Percentiles rank a stretch among this genome's conserved stretches.
phyloP scores from a whole-genome alignment of 805 yeast genomes.

The Ogataea neopini region DNA sequence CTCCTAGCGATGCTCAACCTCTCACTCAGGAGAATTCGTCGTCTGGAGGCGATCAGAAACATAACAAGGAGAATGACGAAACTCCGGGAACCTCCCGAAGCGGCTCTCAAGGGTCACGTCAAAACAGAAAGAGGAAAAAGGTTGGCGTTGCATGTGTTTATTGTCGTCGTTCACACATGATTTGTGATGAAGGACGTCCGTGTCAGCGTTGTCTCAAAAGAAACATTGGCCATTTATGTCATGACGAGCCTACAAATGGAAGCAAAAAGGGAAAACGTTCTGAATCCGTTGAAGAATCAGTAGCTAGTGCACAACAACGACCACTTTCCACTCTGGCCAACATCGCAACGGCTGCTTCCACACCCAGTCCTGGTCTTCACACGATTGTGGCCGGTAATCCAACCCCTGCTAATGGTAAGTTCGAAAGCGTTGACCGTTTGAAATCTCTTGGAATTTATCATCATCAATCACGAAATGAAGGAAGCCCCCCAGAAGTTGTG shows the following conservation, averaged over 20 bases:
- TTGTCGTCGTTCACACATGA: slow-evolving; percentile 92
- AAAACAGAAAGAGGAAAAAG: slow-evolving; percentile 42
- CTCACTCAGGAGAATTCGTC: background rate
- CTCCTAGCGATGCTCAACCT: background rate
- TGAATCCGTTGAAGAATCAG: slow-evolving; percentile 2
- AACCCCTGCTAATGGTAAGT: background rate
- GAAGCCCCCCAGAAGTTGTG: background rate
- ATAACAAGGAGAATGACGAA: slow-evolving; percentile 1
- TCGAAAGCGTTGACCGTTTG: slow-evolving; percentile 14
- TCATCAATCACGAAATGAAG: slow-evolving; percentile 11
- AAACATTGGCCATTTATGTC: slow-evolving; percentile 85
- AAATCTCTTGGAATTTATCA: slow-evolving; percentile 19
- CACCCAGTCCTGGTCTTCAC: slow-evolving; percentile 14
- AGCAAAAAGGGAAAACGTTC: slow-evolving; percentile 21
- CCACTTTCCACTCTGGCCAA: background rate
- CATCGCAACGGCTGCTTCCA: slow-evolving; percentile 3
- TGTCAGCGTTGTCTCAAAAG: slow-evolving; percentile 84
- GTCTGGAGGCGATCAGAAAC: slow-evolving; percentile 2
- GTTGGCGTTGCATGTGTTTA: slow-evolving; percentile 79
- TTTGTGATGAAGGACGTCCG: slow-evolving; percentile 78
- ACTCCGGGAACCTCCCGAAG: background rate
- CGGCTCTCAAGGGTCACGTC: background rate
- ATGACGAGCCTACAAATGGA: slow-evolving; percentile 60
- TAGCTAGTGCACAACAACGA: slow-evolving; percentile 3
- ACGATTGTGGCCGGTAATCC: slow-evolving; percentile 4